Evolutionary conservation across 257 asterid species (phyloP), one percentile per base, ranked within the genome.

Genomic region (Rubia yunnanensis): DNA sequence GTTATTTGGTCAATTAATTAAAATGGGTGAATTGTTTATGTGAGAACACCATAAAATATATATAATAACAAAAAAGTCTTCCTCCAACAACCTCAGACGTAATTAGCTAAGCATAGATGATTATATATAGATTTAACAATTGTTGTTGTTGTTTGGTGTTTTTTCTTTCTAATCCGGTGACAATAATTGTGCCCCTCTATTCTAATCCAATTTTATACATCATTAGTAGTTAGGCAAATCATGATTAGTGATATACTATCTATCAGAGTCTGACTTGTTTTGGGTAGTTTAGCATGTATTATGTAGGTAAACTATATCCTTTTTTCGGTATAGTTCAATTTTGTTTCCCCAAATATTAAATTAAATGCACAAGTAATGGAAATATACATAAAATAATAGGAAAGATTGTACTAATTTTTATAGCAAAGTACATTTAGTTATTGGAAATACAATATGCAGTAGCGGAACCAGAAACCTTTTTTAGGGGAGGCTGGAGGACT

Each of bases 91-190:
- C 69, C 56, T 48, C 30, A 30, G 24, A 49, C 23, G 41, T 28
- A 48, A 35, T 65, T 49, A 64, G 58, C 59, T 64, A 46, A 63
- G 15, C 55, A 63, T 26, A 41, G 52, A n/a, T 9, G 26, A 39
- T 38, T 15, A 17, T 0, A 15, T 23, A 55, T 27, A 55, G 17
- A 55, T 0, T 55, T 24, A 64, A 17, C 11, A 64, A 46, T 27
- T 20, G n/a, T 30, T 11, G 53, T 1, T 15, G 23, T 44, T 63
- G 18, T 13, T 5, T 5, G 36, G 32, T 28, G n/a, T 50, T 26
- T 24, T 27, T 13, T 46, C 59, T 49, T 28, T 36, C 58, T 64
- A 64, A 64, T 28, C 44, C 59, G 28, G 59, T 22, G 1, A 44
- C 52, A 44, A 31, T 65, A 31, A 50, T 23, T 49, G 54, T 46